Percentiles rank a stretch among this genome's conserved stretches.
Conservation (phyloP, 2,329 filamentous ascomycete genomes). For the Triangularia verruculosa region DNA sequence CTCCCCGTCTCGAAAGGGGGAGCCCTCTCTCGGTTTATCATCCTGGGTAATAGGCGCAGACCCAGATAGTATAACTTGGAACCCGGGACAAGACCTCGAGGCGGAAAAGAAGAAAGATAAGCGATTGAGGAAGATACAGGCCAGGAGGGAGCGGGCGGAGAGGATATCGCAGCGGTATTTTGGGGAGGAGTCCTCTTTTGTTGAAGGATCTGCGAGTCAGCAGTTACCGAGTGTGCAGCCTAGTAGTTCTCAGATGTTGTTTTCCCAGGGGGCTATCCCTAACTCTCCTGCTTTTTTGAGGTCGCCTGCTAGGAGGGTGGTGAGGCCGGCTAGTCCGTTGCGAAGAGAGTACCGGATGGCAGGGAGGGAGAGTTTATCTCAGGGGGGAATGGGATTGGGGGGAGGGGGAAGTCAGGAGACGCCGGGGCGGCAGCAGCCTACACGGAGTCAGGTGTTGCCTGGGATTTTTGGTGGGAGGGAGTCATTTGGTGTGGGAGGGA, state of each 20-base stretch:
- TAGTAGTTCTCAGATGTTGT: neutral
- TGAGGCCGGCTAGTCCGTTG: neutral
- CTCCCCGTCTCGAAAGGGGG: slow-evolving; percentile 3
- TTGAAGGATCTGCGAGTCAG: neutral
- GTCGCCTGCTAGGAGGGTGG: neutral
- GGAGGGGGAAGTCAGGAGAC: neutral
- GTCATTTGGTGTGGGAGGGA: slow-evolving; percentile 13
- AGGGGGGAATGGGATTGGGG: neutral
- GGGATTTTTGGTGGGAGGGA: slow-evolving; percentile 23
- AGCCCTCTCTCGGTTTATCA: slow-evolving; percentile 12
- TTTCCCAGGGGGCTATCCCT: neutral
- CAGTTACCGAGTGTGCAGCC: neutral
- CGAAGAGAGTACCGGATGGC: neutral
- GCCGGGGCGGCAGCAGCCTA: slow-evolving; percentile 5
- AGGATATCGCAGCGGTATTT: slow-evolving; percentile 20
- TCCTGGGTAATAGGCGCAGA: slow-evolving; percentile 24
- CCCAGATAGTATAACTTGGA: slow-evolving; percentile 22
- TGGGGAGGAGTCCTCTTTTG: slow-evolving; percentile 14
- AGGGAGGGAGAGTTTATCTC: neutral
- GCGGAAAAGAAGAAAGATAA: slow-evolving; percentile 19
- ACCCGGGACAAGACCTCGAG: slow-evolving; percentile 18
- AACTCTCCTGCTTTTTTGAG: neutral
- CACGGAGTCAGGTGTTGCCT: slow-evolving; percentile 23
- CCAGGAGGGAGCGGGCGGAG: slow-evolving; percentile 20
- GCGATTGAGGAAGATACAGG: slow-evolving; percentile 20